Evolutionary conservation across 108 stramenopile species (phyloP).

Genomic region (Skeletonema costatum): DNA sequence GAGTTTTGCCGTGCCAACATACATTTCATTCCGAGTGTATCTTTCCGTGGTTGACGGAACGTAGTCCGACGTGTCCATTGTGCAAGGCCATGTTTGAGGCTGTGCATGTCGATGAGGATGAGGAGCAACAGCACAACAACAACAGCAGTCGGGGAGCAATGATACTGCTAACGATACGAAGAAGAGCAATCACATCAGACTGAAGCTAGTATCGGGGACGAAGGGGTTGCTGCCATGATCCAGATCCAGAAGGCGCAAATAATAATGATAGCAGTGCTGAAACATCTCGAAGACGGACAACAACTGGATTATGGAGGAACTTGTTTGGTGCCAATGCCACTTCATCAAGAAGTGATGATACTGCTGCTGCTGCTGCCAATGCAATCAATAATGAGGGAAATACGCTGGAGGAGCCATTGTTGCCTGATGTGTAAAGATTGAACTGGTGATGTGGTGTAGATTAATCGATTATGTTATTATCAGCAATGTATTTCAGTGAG

Average conservation of each 20-base stretch:
- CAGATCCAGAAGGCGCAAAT: neutral
- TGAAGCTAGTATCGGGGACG: neutral
- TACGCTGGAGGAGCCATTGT: neutral
- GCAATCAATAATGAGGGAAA: slow-evolving; percentile 2
- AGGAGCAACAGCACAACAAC: neutral
- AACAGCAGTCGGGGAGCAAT: neutral
- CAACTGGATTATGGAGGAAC: neutral
- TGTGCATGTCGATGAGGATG: slow-evolving; percentile 29
- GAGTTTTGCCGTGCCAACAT: slow-evolving; percentile 87
- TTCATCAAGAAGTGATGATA: neutral
- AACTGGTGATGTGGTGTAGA: neutral
- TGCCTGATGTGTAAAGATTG: neutral
- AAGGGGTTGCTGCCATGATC: neutral
- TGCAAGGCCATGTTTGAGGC: slow-evolving; percentile 74
- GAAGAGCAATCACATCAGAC: neutral
- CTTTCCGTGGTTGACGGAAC: slow-evolving; percentile 89
- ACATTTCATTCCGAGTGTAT: slow-evolving; percentile 89
- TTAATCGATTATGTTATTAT: neutral
- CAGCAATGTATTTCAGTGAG: neutral
- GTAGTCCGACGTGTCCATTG: slow-evolving; percentile 79
- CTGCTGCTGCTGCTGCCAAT: neutral
- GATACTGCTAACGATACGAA: neutral
- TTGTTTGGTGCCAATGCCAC: neutral
- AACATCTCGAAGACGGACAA: neutral
- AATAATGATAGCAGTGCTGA: neutral